phyloP scores from a whole-genome alignment of 108 stramenopile genomes.

The Cyclotella baltica region DNA sequence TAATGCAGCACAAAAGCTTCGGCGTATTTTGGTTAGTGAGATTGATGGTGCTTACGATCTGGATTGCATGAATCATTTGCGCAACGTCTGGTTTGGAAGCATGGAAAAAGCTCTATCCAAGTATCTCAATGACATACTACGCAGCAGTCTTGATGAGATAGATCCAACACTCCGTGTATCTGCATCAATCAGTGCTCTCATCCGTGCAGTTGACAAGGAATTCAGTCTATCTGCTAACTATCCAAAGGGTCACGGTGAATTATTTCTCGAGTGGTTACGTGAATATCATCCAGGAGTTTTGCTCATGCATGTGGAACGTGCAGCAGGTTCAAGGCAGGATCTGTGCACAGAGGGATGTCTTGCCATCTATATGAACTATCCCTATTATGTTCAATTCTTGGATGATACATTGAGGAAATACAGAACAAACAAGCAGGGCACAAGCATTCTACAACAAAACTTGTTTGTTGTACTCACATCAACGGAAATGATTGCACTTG shows the following conservation, averaged over 20 bases:
- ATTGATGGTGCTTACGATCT: background rate
- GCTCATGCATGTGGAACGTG: conserved; percentile 30
- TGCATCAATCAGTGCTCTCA: conserved; percentile 21
- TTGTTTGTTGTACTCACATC: conserved; percentile 25
- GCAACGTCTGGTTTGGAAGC: conserved; percentile 36
- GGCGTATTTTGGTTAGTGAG: background rate
- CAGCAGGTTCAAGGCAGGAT: conserved; percentile 40
- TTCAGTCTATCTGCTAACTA: conserved; percentile 42
- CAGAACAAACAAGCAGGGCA: background rate
- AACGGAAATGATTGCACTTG: conserved; percentile 18
- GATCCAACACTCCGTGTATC: conserved; percentile 27
- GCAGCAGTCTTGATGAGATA: conserved; percentile 27
- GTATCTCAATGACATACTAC: conserved; percentile 5
- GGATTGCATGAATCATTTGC: conserved; percentile 15
- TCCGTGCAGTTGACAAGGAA: conserved; percentile 21
- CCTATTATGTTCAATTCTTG: conserved; percentile 38
- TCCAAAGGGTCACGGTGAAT: conserved; percentile 39
- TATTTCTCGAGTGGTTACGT: conserved; percentile 19
- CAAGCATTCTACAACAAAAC: conserved; percentile 24
- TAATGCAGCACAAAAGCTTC: conserved; percentile 13
- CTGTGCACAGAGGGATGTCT: conserved; percentile 18
- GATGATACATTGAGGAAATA: conserved; percentile 12
- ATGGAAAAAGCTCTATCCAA: conserved; percentile 14
- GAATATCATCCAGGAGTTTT: conserved; percentile 24
- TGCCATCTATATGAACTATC: conserved; percentile 14